Evolutionary conservation across 768 basidiomycete genomes (phyloP).

Genomic region (Porphyrellus cyaneotinctus): DNA sequence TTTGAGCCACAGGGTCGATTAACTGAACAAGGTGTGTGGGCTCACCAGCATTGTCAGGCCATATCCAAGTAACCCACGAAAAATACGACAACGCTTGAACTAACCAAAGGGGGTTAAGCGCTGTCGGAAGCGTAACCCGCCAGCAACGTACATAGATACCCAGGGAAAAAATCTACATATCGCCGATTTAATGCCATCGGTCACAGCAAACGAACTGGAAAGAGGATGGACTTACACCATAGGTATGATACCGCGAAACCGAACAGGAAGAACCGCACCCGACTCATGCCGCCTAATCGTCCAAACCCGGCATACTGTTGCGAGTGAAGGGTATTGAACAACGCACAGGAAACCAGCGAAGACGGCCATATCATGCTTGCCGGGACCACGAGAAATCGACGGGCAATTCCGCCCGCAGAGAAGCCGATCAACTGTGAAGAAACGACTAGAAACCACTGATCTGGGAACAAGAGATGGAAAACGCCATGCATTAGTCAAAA

Average conservation of each 20-base stretch:
- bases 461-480: conserved; percentile 28
- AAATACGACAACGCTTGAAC: conserved; percentile 53
- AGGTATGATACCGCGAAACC: conserved; percentile 51
- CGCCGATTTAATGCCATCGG: conserved; percentile 9
- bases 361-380: conserved; percentile 67
- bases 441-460: conserved; percentile 79
- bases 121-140: background rate
- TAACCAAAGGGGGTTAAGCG: conserved; percentile 19
- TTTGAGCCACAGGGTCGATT: conserved; percentile 15
- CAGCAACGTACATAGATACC: conserved; percentile 37
- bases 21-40: conserved; percentile 8
- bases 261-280: conserved; percentile 74
- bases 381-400: conserved; percentile 70
- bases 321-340: conserved; percentile 76
- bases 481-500: background rate
- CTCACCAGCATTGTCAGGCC: conserved; percentile 45
- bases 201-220: background rate
- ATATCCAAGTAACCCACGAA: conserved; percentile 57
- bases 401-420: conserved; percentile 71
- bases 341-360: conserved; percentile 68
- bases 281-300: conserved; percentile 56
- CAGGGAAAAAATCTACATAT: conserved; percentile 40
- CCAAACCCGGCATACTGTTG: conserved; percentile 63
- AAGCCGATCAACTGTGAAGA: conserved; percentile 77
- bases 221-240: conserved; percentile 49